These are phyloP conservation scores for Aureobasidium sp. DNA, from an alignment of 2,329 filamentous ascomycete genomes.

Conservation along the genomic window DNA sequence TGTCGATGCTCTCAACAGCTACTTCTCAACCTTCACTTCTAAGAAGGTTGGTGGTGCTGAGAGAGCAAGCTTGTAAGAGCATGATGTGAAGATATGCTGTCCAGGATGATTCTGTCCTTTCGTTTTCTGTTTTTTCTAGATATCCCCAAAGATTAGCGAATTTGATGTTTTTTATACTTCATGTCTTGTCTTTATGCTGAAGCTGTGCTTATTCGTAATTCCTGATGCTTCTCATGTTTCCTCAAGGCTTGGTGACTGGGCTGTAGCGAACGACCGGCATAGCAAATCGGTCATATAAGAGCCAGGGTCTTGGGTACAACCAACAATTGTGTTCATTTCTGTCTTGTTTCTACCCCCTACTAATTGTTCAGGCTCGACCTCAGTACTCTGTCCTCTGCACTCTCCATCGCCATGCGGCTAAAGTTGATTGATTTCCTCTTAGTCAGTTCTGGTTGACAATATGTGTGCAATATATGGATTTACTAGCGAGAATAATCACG, in stretches of 20 bases:
- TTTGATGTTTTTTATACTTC: background rate
- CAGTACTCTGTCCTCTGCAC: background rate
- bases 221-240: no score
- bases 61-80: constrained; percentile 22
- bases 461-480: background rate
- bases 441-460: no score
- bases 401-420: no score
- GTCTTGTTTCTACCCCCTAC: background rate
- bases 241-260: no score
- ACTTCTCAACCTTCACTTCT: constrained; percentile 67
- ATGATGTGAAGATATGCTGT: background rate
- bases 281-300: no score
- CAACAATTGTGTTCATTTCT: background rate
- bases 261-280: no score
- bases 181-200: background rate
- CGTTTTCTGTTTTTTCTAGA: background rate
- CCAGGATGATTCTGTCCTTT: background rate
- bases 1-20: constrained; percentile 74
- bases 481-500: background rate
- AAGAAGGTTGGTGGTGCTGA: constrained; percentile 44
- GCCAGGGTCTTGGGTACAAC: background rate
- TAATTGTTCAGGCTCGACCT: background rate
- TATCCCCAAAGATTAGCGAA: constrained; percentile 11
- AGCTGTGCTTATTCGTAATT: background rate
- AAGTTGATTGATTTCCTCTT: no score